Conservation (phyloP, 2,329 filamentous ascomycete species). For the Parastagonospora nodorum region DNA sequence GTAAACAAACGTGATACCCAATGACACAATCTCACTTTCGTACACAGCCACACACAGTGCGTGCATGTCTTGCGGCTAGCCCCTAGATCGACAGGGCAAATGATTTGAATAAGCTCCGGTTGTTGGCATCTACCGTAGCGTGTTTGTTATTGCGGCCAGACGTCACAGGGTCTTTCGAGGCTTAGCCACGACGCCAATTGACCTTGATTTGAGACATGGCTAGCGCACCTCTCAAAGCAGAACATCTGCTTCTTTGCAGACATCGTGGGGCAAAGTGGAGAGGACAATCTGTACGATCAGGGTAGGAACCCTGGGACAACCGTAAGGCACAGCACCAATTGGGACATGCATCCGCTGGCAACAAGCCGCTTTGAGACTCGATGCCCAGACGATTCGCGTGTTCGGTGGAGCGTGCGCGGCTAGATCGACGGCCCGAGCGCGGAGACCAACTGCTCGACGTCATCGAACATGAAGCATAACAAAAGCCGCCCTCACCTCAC, state of each 20-base stretch:
- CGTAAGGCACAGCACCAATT: slow-evolving; percentile 5
- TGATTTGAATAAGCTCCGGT: slow-evolving; percentile 4
- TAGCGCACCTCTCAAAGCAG: not conserved
- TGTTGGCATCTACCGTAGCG: slow-evolving; percentile 9
- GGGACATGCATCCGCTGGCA: slow-evolving; percentile 2
- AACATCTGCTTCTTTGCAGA: not conserved
- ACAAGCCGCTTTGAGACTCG: not conserved
- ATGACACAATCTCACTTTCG: not conserved
- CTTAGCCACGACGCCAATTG: slow-evolving; percentile 18
- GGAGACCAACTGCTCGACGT: slow-evolving; percentile 23
- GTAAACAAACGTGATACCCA: slow-evolving; percentile 5
- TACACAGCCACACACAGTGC: not conserved
- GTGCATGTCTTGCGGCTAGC: not conserved
- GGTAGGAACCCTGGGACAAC: not conserved
- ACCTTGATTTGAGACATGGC: not conserved
- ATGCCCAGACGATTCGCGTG: slow-evolving; percentile 13
- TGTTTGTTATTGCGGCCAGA: slow-evolving; percentile 14
- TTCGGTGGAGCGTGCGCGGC: slow-evolving; percentile 16
- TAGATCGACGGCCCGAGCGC: not conserved
- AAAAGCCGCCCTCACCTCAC: slow-evolving; percentile 26
- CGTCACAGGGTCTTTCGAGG: slow-evolving; percentile 17
- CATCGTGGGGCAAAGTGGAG: too few species aligned
- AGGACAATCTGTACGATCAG: not conserved
- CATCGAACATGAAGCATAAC: slow-evolving; percentile 15
- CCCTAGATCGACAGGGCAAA: slow-evolving; percentile 2